These are phyloP conservation scores for Thielaviopsis punctulata DNA, from an alignment of 2,329 filamentous ascomycete species.

Conservation along the genomic window DNA sequence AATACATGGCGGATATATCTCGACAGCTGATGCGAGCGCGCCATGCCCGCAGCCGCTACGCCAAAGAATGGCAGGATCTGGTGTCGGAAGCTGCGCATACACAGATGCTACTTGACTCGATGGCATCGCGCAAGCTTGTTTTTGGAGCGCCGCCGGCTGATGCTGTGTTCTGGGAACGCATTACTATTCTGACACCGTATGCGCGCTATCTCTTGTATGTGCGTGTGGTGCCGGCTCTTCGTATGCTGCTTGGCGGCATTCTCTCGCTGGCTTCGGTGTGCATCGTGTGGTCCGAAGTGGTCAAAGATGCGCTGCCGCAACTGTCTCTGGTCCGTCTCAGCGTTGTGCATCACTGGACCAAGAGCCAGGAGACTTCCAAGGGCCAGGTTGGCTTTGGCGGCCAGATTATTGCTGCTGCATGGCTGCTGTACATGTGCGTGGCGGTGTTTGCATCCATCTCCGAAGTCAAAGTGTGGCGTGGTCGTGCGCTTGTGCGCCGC, in stretches of 20 bases:
- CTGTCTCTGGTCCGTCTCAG: slow-evolving; percentile 52
- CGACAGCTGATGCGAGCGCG: slow-evolving; percentile 64
- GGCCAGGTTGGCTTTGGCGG: slow-evolving; percentile 72
- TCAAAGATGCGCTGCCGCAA: slow-evolving; percentile 63
- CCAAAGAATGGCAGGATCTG: slow-evolving; percentile 70
- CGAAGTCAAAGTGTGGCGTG: slow-evolving; percentile 95
- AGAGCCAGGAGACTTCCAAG: slow-evolving; percentile 28
- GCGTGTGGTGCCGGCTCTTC: slow-evolving; percentile 51
- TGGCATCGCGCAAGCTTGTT: slow-evolving; percentile 61
- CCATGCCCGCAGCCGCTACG: slow-evolving; percentile 67
- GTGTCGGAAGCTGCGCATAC: slow-evolving; percentile 57
- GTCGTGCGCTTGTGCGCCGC: slow-evolving; percentile 71
- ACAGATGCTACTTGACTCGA: slow-evolving; percentile 71
- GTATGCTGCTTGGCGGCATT: slow-evolving; percentile 46
- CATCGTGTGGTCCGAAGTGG: slow-evolving; percentile 84
- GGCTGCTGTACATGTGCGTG: slow-evolving; percentile 93
- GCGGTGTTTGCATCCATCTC: slow-evolving; percentile 76
- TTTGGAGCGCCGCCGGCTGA: slow-evolving; percentile 45
- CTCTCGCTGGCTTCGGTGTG: slow-evolving; percentile 60
- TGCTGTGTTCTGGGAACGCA: slow-evolving; percentile 34
- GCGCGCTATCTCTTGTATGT: slow-evolving; percentile 65
- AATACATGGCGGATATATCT: slow-evolving; percentile 81
- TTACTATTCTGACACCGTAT: slow-evolving; percentile 57
- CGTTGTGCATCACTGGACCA: slow-evolving; percentile 59
- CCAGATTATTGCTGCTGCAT: slow-evolving; percentile 66